Percentiles rank a stretch among this genome's conserved stretches.
Evolutionary conservation across 192 early-diverging fungal genomes (phyloP).

Genomic region (Spizellomyces sp.): DNA sequence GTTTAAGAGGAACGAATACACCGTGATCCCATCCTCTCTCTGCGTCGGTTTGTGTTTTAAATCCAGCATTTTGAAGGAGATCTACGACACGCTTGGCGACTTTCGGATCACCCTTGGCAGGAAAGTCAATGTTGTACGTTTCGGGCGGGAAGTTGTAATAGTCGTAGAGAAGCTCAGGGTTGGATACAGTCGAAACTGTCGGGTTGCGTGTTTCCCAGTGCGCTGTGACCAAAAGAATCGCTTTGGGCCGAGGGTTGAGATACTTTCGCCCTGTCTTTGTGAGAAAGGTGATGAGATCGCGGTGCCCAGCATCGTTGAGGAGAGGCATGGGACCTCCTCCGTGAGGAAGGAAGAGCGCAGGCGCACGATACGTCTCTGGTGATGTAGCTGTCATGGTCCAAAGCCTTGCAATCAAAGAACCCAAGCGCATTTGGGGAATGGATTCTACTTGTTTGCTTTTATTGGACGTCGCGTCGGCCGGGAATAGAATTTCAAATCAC

Average conservation of each 20-base stretch:
- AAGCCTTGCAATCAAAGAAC: no score
- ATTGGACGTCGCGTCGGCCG: no score
- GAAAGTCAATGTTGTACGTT: constrained; percentile 48
- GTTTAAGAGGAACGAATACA: constrained; percentile 54
- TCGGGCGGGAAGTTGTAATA: constrained; percentile 57
- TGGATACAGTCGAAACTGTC: constrained; percentile 17
- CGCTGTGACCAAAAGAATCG: constrained; percentile 47
- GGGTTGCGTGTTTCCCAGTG: constrained; percentile 54
- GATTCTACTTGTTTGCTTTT: no score
- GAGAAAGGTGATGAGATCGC: constrained; percentile 22
- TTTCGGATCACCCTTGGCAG: constrained; percentile 40
- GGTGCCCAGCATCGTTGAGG: constrained; percentile 31
- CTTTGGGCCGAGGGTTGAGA: constrained; percentile 22
- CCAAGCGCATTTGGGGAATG: no score
- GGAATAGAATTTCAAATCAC: no score
- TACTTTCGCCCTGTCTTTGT: constrained; percentile 7
- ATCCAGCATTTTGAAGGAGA: constrained; percentile 34
- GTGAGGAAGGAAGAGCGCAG: constrained; percentile 40
- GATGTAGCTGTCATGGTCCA: no score
- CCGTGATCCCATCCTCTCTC: constrained; percentile 59
- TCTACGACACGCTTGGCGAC: constrained; percentile 41
- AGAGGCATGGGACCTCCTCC: constrained; percentile 46
- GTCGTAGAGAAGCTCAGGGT: constrained; percentile 48
- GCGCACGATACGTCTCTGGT: constrained; percentile 4
- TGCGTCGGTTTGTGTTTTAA: constrained; percentile 27